A percentile compares a stretch with the other conserved stretches of the same genome.
phyloP scores from a whole-genome alignment of 805 yeast species.

The Priceomyces haplophilus region DNA sequence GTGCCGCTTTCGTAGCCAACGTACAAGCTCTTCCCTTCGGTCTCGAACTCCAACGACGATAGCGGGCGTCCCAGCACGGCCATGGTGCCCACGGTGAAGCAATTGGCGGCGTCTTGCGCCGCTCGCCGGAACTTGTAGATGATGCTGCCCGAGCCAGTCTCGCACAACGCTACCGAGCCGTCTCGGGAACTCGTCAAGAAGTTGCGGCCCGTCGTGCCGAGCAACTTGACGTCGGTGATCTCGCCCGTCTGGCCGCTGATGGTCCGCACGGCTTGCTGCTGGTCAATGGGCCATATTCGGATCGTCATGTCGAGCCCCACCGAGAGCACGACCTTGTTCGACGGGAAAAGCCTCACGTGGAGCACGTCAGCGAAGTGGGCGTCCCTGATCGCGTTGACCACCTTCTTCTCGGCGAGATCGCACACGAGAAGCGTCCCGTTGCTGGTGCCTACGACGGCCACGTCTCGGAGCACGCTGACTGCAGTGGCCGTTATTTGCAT shows the following conservation, averaged over 20 bases:
- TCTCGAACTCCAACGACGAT: slow-evolving; percentile 42
- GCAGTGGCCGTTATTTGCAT: slow-evolving; percentile 5
- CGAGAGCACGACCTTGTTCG: slow-evolving; percentile 57
- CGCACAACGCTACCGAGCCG: slow-evolving; percentile 65
- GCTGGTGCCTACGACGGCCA: slow-evolving; percentile 13
- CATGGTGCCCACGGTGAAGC: slow-evolving; percentile 10
- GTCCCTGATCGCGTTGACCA: slow-evolving; percentile 9
- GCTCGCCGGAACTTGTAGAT: slow-evolving; percentile 35
- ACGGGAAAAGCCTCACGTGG: slow-evolving; percentile 54
- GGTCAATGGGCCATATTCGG: slow-evolving; percentile 55
- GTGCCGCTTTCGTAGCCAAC: slow-evolving; percentile 44
- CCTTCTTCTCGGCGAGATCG: slow-evolving; percentile 10
- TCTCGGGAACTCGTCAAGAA: slow-evolving; percentile 53
- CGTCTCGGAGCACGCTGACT: background rate
- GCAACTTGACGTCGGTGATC: slow-evolving; percentile 47
- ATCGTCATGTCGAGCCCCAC: slow-evolving; percentile 57
- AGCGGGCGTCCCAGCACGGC: slow-evolving; percentile 2
- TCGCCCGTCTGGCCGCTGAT: slow-evolving; percentile 48
- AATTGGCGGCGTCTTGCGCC: slow-evolving; percentile 18
- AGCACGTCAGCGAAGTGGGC: slow-evolving; percentile 55
- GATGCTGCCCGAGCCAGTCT: slow-evolving; percentile 54
- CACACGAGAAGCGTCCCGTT: slow-evolving; percentile 11
- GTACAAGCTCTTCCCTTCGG: slow-evolving; percentile 40
- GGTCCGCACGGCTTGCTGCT: slow-evolving; percentile 29
- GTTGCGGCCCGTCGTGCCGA: slow-evolving; percentile 66